These are phyloP conservation scores for Eucalyptus marginata DNA, from an alignment of 345 rosid genomes.

Conservation along the genomic window DNA sequence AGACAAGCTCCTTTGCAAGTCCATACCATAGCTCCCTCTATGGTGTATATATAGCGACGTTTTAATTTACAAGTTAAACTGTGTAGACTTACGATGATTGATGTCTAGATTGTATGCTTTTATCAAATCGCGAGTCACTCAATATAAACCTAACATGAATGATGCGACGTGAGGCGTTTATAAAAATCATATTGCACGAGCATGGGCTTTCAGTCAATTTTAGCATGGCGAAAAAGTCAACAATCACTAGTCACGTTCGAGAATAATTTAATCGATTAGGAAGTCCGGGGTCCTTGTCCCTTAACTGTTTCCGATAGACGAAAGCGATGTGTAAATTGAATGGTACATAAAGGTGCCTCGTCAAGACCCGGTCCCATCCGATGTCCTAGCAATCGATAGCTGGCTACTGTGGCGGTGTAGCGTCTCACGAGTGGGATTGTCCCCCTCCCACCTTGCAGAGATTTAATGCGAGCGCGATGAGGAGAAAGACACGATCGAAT, in stretches of 20 bases:
- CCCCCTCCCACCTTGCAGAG: conserved; percentile 24
- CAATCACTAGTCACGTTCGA: not conserved
- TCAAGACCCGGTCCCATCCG: not conserved
- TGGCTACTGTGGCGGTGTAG: not conserved
- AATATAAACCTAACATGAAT: not conserved
- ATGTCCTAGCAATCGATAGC: not conserved
- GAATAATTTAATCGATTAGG: not conserved
- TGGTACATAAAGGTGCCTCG: not conserved
- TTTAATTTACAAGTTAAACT: not conserved
- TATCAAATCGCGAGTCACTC: not conserved
- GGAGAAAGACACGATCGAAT: not conserved
- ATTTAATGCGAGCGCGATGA: conserved; percentile 4
- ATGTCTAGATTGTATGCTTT: not conserved
- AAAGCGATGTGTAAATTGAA: not conserved
- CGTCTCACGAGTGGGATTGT: conserved; percentile 27
- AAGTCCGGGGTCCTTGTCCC: not conserved
- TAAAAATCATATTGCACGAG: not conserved
- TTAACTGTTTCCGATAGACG: not conserved
- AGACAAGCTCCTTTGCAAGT: not conserved
- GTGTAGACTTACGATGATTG: not conserved
- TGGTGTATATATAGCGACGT: not conserved
- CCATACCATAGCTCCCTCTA: not conserved
- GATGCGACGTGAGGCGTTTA: not conserved
- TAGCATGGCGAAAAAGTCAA: not conserved
- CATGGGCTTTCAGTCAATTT: not conserved